Percentiles rank a stretch among this genome's conserved stretches.
Evolutionary conservation across 257 asterid genomes (phyloP).

Genomic region (Scutellaria barbata): DNA sequence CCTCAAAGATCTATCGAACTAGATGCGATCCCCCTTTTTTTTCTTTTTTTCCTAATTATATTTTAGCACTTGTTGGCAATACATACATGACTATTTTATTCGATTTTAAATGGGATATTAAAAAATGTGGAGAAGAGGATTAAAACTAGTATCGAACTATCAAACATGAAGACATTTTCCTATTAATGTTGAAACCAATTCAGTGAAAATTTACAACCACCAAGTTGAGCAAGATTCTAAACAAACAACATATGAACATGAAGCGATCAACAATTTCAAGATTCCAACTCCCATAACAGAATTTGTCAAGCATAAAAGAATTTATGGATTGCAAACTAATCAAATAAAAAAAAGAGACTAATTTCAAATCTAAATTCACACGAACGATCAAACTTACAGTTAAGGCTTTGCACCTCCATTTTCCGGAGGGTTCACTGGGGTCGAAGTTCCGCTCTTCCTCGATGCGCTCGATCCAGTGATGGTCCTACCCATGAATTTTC

Average conservation of each 20-base stretch:
- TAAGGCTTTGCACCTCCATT: slow-evolving; percentile 82
- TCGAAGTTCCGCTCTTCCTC: slow-evolving; percentile 71
- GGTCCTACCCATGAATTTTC: slow-evolving; percentile 89
- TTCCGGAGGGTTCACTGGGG: slow-evolving; percentile 72
- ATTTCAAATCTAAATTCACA: slow-evolving; percentile 29
- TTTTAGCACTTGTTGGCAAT: no score
- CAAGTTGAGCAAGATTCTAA: not conserved
- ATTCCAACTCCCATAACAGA: slow-evolving; percentile 33
- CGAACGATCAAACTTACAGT: slow-evolving; percentile 28
- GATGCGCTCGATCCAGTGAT: slow-evolving; percentile 64
- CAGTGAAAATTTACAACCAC: slow-evolving; percentile 36
- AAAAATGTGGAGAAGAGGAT: no score
- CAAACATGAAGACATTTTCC: not conserved
- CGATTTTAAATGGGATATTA: no score
- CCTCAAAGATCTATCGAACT: no score
- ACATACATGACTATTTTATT: no score
- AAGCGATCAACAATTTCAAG: slow-evolving; percentile 24
- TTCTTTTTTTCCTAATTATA: no score
- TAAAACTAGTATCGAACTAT: no score
- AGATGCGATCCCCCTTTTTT: no score
- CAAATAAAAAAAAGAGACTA: not conserved
- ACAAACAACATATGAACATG: slow-evolving; percentile 22
- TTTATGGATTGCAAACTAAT: not conserved
- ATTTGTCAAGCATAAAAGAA: slow-evolving; percentile 18
- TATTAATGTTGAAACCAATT: slow-evolving; percentile 6